A percentile compares a stretch with the other conserved stretches of the same genome.
Evolutionary conservation across 768 basidiomycete genomes (phyloP).

Genomic region (Cystoderma amianthinum): DNA sequence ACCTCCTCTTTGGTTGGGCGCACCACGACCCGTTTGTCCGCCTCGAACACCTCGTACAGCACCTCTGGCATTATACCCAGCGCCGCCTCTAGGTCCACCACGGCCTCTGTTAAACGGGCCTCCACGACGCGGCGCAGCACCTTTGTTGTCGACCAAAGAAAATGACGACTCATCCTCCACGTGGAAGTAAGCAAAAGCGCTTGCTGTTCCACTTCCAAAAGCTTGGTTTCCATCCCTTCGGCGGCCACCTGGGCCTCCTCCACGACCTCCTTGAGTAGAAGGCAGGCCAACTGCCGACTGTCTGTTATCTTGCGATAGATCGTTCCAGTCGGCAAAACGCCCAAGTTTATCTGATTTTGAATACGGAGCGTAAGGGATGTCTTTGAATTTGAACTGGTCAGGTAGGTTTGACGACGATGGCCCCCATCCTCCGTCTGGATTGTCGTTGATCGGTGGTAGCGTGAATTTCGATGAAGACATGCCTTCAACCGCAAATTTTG

Average conservation of each 20-base stretch:
- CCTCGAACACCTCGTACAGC: constrained; percentile 38
- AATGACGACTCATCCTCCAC: constrained; percentile 97
- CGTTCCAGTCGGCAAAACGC: constrained; percentile 97
- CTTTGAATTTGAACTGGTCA: constrained; percentile 93
- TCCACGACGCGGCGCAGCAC: constrained; percentile 65
- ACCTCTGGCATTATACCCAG: constrained; percentile 35
- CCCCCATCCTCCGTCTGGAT: constrained; percentile 92
- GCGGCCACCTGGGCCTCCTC: constrained; percentile 43
- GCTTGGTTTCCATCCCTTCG: constrained; percentile 76
- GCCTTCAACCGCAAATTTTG: constrained; percentile 4
- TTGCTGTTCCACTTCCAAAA: constrained; percentile 85
- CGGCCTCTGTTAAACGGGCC: constrained; percentile 56
- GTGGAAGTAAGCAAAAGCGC: constrained; percentile 94
- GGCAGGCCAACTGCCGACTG: constrained; percentile 45
- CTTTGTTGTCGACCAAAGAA: constrained; percentile 90
- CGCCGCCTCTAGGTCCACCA: constrained; percentile 40
- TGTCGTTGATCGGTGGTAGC: constrained; percentile 84
- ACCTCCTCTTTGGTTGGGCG: constrained; percentile 36
- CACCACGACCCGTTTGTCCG: constrained; percentile 34
- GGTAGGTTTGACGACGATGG: constrained; percentile 77
- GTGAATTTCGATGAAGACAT: constrained; percentile 68
- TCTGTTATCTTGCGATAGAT: constrained; percentile 58
- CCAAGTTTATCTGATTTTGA: constrained; percentile 98
- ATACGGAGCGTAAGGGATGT: constrained; percentile 97
- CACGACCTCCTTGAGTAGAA: constrained; percentile 40